Percentiles rank a stretch among this genome's conserved stretches.
Conservation (phyloP, 169 alveolate genomes). For the Plasmodium coatneyi region DNA sequence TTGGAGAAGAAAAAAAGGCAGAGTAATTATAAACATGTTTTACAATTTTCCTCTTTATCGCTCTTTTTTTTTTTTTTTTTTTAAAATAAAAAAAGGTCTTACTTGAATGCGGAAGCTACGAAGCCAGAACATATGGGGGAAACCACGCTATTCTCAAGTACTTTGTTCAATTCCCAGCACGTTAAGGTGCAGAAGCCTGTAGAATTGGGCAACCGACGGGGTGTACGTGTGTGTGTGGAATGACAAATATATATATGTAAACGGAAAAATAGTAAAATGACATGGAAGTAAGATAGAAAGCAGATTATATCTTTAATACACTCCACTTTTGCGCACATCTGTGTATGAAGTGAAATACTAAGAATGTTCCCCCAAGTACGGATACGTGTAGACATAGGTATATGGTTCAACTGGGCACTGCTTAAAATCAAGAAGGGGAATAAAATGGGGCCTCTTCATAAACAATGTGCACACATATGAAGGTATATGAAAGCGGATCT, state of each 20-base stretch:
- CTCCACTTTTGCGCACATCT: not conserved
- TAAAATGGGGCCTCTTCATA: not conserved
- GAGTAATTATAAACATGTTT: not conserved
- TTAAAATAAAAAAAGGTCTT: not conserved
- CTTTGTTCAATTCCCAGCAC: slow-evolving; percentile 51
- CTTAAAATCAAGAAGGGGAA: not conserved
- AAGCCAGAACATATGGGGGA: slow-evolving; percentile 40
- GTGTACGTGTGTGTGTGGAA: not conserved
- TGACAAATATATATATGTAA: not conserved
- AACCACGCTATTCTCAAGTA: not conserved
- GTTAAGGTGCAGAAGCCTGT: slow-evolving; percentile 41
- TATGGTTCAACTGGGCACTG: not conserved
- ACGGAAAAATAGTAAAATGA: not conserved
- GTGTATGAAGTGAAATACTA: not conserved
- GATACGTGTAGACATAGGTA: not conserved
- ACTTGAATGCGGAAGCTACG: slow-evolving; percentile 47
- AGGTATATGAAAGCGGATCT: not conserved
- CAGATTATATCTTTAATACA: not conserved
- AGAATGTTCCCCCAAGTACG: not conserved
- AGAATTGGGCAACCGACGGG: not conserved
- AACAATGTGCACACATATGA: not conserved
- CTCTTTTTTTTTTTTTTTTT: not conserved
- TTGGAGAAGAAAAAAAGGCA: not conserved
- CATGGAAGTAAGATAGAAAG: not conserved
- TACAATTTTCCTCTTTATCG: not conserved